Percentiles rank a stretch among this genome's conserved stretches.
Evolutionary conservation across 768 basidiomycete species (phyloP).

Genomic region (Suillus subluteus): DNA sequence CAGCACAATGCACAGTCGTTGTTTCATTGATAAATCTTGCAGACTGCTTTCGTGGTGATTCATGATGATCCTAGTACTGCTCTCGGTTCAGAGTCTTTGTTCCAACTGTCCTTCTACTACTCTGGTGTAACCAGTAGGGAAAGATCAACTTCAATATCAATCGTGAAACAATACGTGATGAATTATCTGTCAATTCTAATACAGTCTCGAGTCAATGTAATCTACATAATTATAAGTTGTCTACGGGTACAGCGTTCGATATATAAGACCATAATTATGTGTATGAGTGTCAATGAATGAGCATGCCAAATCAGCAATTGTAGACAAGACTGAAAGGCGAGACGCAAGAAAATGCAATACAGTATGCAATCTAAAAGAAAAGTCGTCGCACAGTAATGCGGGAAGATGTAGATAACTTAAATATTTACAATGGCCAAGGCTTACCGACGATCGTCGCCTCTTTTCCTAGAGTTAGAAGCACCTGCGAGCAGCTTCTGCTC

Average conservation of each 20-base stretch:
- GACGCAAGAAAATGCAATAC: slow-evolving; percentile 7
- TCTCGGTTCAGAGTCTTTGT: not conserved
- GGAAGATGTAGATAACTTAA: not conserved
- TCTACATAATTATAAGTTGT: slow-evolving; percentile 4
- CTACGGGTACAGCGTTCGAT: not conserved
- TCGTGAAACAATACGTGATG: not conserved
- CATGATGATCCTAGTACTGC: too few species aligned
- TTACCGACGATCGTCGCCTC: slow-evolving; percentile 44
- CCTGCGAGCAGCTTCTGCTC: slow-evolving; percentile 55
- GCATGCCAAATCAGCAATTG: not conserved
- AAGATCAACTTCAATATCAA: not conserved
- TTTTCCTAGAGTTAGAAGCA: slow-evolving; percentile 38
- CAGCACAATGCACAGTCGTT: not conserved
- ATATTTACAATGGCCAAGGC: not conserved
- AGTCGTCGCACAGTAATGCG: not conserved
- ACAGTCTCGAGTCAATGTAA: not conserved
- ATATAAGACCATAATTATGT: slow-evolving; percentile 1
- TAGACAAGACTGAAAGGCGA: not conserved
- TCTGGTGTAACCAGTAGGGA: not conserved
- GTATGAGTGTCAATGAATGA: not conserved
- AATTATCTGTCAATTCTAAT: not conserved
- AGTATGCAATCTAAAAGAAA: slow-evolving; percentile 8
- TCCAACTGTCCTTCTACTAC: not conserved
- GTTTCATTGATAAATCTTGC: not conserved
- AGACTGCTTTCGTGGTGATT: not conserved